Percentiles rank a stretch among this genome's conserved stretches.
phyloP scores from a whole-genome alignment of 176 grass and related monocot species.

The Areca catechu region DNA sequence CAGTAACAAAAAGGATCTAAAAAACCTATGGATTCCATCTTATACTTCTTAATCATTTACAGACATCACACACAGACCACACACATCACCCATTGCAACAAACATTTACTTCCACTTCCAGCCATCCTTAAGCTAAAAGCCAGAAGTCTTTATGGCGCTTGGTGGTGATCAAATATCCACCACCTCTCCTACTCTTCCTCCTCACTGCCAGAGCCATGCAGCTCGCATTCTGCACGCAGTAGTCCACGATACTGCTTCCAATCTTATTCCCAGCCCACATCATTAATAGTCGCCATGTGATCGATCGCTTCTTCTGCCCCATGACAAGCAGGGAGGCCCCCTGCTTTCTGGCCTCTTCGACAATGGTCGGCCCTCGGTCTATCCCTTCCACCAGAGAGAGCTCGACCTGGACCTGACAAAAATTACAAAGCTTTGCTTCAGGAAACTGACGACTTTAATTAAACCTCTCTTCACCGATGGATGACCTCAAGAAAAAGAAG shows the following conservation, averaged over 20 bases:
- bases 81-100: no score
- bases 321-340: constrained; percentile 50
- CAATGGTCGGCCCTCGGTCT: constrained; percentile 50
- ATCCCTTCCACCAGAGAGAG: constrained; percentile 31
- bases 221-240: constrained; percentile 59
- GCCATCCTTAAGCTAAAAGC: constrained; percentile 46
- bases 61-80: no score
- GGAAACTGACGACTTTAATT: neutral
- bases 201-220: constrained; percentile 62
- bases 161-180: constrained; percentile 75
- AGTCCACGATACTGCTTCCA: constrained; percentile 27
- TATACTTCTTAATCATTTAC: no score
- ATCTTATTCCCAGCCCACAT: constrained; percentile 41
- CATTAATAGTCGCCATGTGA: constrained; percentile 46
- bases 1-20: no score
- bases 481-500: no score
- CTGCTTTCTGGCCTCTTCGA: constrained; percentile 53
- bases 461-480: no score
- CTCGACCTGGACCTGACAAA: constrained; percentile 44
- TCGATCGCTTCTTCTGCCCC: constrained; percentile 52
- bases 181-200: constrained; percentile 53
- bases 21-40: no score
- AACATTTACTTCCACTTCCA: no score
- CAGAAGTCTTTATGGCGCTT: constrained; percentile 67
- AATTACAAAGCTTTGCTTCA: neutral